Evolutionary conservation across 139 green algal genomes (phyloP).

Genomic region (Chara braunii): DNA sequence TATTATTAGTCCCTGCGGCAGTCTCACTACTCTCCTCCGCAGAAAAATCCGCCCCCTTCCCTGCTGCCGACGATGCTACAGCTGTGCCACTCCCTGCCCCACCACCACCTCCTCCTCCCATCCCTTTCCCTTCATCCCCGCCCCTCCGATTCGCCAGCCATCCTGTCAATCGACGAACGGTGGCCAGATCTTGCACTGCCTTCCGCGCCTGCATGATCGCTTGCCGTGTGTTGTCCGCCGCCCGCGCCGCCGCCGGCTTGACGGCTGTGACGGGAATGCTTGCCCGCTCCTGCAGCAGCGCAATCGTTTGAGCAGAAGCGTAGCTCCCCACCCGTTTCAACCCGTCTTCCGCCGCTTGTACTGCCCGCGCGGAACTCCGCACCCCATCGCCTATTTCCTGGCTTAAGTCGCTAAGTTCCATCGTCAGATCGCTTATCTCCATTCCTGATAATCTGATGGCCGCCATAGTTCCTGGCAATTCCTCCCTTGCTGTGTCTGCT

Average conservation of each 20-base stretch:
- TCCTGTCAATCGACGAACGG: too few relatives aligned
- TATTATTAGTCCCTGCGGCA: too few relatives aligned
- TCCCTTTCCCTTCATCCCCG: too few relatives aligned
- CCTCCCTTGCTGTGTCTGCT: slow-evolving; percentile 24
- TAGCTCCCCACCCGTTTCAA: slow-evolving; percentile 17
- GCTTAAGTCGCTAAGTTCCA: slow-evolving; percentile 38
- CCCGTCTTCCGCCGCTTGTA: slow-evolving; percentile 22
- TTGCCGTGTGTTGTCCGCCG: neutral
- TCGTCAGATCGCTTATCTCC: slow-evolving; percentile 42
- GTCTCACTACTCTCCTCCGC: too few relatives aligned
- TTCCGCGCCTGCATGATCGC: too few relatives aligned
- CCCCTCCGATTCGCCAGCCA: too few relatives aligned
- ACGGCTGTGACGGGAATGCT: neutral
- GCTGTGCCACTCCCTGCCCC: too few relatives aligned
- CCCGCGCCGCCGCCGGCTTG: neutral
- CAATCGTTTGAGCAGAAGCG: slow-evolving; percentile 12
- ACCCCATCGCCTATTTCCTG: slow-evolving; percentile 30
- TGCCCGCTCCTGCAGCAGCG: slow-evolving; percentile 10
- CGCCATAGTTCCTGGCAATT: slow-evolving; percentile 33
- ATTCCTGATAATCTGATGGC: slow-evolving; percentile 34
- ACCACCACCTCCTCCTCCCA: too few relatives aligned
- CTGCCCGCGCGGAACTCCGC: slow-evolving; percentile 23
- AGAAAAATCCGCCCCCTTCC: too few relatives aligned
- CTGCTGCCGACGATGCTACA: too few relatives aligned
- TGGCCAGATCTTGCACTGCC: too few relatives aligned